phyloP scores from a whole-genome alignment of 1,139 yeast species.

The Debaryomyces subglobosus region DNA sequence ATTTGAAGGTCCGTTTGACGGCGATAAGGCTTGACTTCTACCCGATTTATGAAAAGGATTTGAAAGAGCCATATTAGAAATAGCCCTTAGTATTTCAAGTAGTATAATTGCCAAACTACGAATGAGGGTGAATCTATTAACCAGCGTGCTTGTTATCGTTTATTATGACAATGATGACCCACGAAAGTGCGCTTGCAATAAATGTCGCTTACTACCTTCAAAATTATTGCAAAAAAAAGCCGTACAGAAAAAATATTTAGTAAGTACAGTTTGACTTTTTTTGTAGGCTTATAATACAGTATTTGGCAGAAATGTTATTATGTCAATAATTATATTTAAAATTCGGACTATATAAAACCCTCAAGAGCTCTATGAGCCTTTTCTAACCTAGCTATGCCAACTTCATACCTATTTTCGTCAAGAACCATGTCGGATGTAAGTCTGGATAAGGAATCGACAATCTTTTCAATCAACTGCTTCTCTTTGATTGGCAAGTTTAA shows the following conservation, averaged over 20 bases:
- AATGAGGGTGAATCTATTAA: not conserved
- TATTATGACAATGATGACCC: not conserved
- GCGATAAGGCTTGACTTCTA: not conserved
- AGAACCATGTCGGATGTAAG: constrained; percentile 87
- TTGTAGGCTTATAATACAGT: too few relatives aligned
- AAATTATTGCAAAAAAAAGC: not conserved
- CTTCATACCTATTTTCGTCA: constrained; percentile 76
- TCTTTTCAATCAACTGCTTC: constrained; percentile 76
- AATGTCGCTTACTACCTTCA: not conserved
- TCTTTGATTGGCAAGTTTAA: constrained; percentile 77
- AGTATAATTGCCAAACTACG: not conserved
- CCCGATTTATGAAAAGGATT: not conserved
- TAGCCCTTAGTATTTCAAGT: not conserved
- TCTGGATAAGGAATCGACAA: constrained; percentile 81
- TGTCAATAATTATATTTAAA: not conserved
- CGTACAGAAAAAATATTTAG: not conserved
- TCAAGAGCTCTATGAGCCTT: constrained; percentile 83
- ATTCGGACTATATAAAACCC: constrained; percentile 52
- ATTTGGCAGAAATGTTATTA: too few relatives aligned
- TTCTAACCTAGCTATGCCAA: constrained; percentile 78
- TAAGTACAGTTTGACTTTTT: too few relatives aligned
- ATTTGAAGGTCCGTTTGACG: not conserved
- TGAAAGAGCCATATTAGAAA: not conserved
- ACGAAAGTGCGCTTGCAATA: not conserved
- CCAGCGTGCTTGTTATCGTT: not conserved